Evolutionary conservation across 441 rosid species (phyloP).

Genomic region (Aleurites moluccanus): DNA sequence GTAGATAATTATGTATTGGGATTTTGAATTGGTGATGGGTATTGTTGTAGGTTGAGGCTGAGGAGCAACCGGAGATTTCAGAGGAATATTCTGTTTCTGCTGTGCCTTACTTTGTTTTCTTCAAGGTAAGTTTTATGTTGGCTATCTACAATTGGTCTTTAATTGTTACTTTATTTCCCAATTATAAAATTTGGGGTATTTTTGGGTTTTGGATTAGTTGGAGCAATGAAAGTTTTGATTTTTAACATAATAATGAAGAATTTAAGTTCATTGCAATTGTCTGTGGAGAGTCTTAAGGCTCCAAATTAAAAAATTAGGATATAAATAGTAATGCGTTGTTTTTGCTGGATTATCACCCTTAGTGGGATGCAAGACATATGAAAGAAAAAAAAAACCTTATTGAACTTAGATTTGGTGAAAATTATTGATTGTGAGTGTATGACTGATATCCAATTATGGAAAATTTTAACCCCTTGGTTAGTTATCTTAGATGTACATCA

Average conservation of each 20-base stretch:
- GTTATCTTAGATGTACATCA: neutral
- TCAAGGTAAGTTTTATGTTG: slow-evolving; percentile 51
- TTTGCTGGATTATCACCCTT: too few relatives aligned
- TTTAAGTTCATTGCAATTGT: too few relatives aligned
- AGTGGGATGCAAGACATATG: too few relatives aligned
- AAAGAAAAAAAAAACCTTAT: too few relatives aligned
- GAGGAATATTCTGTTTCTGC: slow-evolving; percentile 81
- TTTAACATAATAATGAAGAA: too few relatives aligned
- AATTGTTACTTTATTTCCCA: neutral
- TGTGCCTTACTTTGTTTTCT: slow-evolving; percentile 81
- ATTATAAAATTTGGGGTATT: neutral
- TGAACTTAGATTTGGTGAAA: neutral
- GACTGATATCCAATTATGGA: neutral
- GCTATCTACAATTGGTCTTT: neutral
- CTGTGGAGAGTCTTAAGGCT: too few relatives aligned
- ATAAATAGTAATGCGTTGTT: too few relatives aligned
- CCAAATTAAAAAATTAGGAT: too few relatives aligned
- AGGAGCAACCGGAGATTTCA: slow-evolving; percentile 89
- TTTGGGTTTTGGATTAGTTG: neutral
- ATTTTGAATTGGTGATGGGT: slow-evolving; percentile 8
- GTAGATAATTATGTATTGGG: neutral
- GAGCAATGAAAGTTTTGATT: too few relatives aligned
- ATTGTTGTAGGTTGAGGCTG: slow-evolving; percentile 90
- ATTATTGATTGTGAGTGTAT: neutral
- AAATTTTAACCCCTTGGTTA: neutral